Evolutionary conservation across 345 rosid species (phyloP).

Genomic region (Xanthoceras sorbifolium): DNA sequence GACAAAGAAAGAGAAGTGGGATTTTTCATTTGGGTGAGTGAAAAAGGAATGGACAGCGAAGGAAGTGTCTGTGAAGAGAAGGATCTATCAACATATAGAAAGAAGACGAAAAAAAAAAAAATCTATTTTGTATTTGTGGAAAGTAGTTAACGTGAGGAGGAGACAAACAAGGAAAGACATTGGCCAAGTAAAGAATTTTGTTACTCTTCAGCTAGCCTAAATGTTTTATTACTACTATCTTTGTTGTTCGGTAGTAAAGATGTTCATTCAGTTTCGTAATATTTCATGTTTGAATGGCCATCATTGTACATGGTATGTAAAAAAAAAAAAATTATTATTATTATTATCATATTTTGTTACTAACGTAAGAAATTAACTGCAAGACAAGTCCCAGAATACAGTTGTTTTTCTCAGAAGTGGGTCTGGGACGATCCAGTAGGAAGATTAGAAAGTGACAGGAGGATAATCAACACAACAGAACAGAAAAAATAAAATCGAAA

Average conservation of each 20-base stretch:
- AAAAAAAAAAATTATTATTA: too few relatives aligned
- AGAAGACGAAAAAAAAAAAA: neutral
- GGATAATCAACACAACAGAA: neutral
- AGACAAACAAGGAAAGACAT: constrained; percentile 8
- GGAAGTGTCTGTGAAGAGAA: constrained; percentile 21
- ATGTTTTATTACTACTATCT: too few relatives aligned
- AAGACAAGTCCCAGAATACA: too few relatives aligned
- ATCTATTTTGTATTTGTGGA: neutral
- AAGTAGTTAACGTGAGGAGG: constrained; percentile 1
- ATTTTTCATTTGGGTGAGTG: neutral
- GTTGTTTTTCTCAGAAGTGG: too few relatives aligned
- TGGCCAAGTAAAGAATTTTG: neutral
- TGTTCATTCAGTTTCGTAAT: too few relatives aligned
- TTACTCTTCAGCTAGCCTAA: too few relatives aligned
- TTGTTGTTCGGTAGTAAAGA: too few relatives aligned
- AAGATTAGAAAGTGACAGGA: neutral
- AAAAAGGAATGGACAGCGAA: constrained; percentile 25
- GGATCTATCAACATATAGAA: constrained; percentile 15
- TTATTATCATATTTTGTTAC: too few relatives aligned
- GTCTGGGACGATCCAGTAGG: too few relatives aligned
- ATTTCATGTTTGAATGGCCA: too few relatives aligned
- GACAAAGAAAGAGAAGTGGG: neutral
- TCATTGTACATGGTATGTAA: too few relatives aligned
- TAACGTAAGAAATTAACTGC: too few relatives aligned
- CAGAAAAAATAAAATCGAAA: neutral